Evolutionary conservation across 2,329 filamentous ascomycete species (phyloP).

Genomic region (Cordyceps militaris): DNA sequence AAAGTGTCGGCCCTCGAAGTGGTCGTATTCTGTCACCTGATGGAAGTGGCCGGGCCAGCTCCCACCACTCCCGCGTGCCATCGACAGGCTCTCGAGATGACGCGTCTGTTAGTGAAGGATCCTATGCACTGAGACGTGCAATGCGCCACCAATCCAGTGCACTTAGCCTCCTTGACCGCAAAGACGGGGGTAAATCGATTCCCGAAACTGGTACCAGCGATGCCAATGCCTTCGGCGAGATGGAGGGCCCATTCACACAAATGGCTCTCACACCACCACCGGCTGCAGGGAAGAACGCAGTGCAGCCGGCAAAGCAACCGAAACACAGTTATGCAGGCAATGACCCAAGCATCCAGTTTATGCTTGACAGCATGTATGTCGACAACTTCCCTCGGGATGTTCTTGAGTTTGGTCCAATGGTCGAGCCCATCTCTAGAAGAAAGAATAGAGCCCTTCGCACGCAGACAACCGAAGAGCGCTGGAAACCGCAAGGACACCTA

Average conservation of each 20-base stretch:
- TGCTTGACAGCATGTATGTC: conserved; percentile 79
- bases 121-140: conserved; percentile 36
- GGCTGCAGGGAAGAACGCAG: conserved; percentile 20
- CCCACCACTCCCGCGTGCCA: conserved; percentile 31
- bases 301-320: conserved; percentile 36
- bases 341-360: conserved; percentile 58
- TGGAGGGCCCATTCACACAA: conserved; percentile 49
- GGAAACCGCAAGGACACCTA: conserved; percentile 77
- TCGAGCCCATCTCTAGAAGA: conserved; percentile 58
- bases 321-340: conserved; percentile 83
- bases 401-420: conserved; percentile 69
- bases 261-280: conserved; percentile 18
- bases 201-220: conserved; percentile 54
- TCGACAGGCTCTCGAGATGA: conserved; percentile 25
- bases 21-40: conserved; percentile 26
- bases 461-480: conserved; percentile 42
- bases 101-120: conserved; percentile 32
- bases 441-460: conserved; percentile 46
- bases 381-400: conserved; percentile 62
- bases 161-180: conserved; percentile 51
- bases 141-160: conserved; percentile 55
- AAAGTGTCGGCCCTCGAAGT: conserved; percentile 27
- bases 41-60: conserved; percentile 24
- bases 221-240: conserved; percentile 52
- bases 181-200: conserved; percentile 50